Percentiles rank a stretch among this genome's conserved stretches.
Evolutionary conservation across 169 alveolate genomes (phyloP).

Genomic region (Perkinsus marinus): DNA sequence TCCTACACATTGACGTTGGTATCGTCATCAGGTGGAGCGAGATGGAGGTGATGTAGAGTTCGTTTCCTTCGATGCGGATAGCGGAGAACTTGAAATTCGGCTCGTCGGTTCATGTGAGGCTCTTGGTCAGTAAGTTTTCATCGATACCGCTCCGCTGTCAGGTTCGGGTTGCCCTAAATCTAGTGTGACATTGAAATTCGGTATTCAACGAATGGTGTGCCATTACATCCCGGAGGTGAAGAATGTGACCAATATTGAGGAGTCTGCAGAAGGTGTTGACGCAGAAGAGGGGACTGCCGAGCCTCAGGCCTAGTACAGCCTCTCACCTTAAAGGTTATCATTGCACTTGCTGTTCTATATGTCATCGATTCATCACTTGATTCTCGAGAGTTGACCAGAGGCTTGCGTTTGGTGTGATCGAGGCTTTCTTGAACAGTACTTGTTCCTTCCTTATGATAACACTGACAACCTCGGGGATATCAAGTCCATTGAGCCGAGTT

Average conservation of each 20-base stretch:
- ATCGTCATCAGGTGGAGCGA: not conserved
- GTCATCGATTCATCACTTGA: no score
- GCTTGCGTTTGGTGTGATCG: not conserved
- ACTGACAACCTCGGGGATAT: not conserved
- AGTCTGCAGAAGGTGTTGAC: not conserved
- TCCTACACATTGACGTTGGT: no score
- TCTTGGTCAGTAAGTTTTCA: not conserved
- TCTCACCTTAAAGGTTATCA: no score
- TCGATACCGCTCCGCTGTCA: not conserved
- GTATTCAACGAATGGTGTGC: not conserved
- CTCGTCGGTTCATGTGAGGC: not conserved
- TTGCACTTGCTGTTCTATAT: no score
- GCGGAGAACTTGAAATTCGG: not conserved
- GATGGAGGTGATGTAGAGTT: not conserved
- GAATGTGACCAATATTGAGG: not conserved
- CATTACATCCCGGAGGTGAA: not conserved
- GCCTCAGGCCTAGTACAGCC: not conserved
- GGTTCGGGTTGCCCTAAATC: not conserved
- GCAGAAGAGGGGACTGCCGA: not conserved
- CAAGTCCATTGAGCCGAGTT: not conserved
- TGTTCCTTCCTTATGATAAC: not conserved
- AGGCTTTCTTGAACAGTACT: not conserved
- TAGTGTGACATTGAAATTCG: not conserved
- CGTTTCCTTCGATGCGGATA: not conserved
- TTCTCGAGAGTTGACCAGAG: no score